Evolutionary conservation across 169 alveolate species (phyloP).

Genomic region (Plasmodium blacklocki): DNA sequence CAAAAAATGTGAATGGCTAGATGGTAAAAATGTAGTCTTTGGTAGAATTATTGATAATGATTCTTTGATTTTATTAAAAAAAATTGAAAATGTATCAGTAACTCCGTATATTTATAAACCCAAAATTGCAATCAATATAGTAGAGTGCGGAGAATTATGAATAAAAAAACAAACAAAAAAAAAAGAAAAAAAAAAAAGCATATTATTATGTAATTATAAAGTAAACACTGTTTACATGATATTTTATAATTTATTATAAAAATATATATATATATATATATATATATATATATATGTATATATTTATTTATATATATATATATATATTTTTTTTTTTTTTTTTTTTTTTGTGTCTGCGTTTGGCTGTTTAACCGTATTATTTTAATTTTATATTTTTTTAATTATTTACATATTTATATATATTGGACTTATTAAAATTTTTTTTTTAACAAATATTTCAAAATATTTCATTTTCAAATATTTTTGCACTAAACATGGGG

Average conservation of each 20-base stretch:
- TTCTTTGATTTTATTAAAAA: slow-evolving; percentile 84
- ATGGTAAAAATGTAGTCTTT: slow-evolving; percentile 96
- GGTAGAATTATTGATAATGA: slow-evolving; percentile 91
- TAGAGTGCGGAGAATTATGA: slow-evolving; percentile 85
- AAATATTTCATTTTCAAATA: neutral
- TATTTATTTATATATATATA: no score
- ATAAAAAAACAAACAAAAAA: neutral
- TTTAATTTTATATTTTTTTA: no score
- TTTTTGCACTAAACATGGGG: neutral
- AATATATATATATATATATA: neutral
- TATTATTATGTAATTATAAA: no score
- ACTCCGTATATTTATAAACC: slow-evolving; percentile 86
- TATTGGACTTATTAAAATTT: neutral
- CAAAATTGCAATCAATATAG: slow-evolving; percentile 79
- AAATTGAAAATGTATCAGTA: slow-evolving; percentile 90
- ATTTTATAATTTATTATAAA: neutral
- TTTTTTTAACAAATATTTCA: slow-evolving; percentile 13
- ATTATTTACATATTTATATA: no score
- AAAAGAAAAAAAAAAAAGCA: neutral
- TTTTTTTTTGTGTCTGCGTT: no score
- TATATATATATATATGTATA: neutral
- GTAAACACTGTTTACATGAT: no score
- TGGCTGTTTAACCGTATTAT: no score
- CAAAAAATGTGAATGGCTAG: slow-evolving; percentile 95
- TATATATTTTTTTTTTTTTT: no score